Conservation (phyloP, 2,329 filamentous ascomycete species). For the Alternaria sp. region DNA sequence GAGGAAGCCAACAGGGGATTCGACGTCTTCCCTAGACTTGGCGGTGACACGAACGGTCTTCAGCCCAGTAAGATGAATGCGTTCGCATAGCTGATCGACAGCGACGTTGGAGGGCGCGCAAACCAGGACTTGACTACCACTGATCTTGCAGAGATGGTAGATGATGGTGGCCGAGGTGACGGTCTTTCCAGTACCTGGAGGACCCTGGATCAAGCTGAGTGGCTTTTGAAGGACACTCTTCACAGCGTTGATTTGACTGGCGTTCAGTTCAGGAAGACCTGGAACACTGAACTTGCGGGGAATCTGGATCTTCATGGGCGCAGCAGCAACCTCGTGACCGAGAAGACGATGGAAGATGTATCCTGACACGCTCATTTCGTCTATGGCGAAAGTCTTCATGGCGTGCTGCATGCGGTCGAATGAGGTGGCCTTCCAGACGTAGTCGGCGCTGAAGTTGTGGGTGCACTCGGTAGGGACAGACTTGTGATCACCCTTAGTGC, state of each 20-base stretch:
- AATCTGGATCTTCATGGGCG: conserved; percentile 93
- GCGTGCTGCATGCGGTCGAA: conserved; percentile 99
- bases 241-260: conserved; percentile 94
- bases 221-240: conserved; percentile 94
- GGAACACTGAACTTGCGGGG: conserved; percentile 98
- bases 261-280: conserved; percentile 91
- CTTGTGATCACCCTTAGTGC: conserved; percentile 95
- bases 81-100: conserved; percentile 96
- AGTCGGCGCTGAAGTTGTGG: conserved; percentile 97
- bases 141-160: conserved; percentile 95
- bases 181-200: conserved; percentile 96
- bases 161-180: conserved; percentile 99
- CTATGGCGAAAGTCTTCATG: conserved; percentile 98
- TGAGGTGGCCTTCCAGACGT: conserved; percentile 99
- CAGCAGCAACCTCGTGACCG: conserved; percentile 91
- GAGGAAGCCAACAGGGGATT: conserved; percentile 95
- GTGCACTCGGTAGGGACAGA: conserved; percentile 95
- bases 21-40: conserved; percentile 97
- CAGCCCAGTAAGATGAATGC: conserved; percentile 90
- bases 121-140: conserved; percentile 91
- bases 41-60: conserved; percentile 98
- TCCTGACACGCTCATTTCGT: conserved; percentile 97
- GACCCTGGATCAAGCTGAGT: conserved; percentile 93
- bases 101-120: conserved; percentile 98
- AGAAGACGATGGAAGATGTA: conserved; percentile 98